Evolutionary conservation across 177 flowering plant species (phyloP).

Genomic region (Vitis hybrid): DNA sequence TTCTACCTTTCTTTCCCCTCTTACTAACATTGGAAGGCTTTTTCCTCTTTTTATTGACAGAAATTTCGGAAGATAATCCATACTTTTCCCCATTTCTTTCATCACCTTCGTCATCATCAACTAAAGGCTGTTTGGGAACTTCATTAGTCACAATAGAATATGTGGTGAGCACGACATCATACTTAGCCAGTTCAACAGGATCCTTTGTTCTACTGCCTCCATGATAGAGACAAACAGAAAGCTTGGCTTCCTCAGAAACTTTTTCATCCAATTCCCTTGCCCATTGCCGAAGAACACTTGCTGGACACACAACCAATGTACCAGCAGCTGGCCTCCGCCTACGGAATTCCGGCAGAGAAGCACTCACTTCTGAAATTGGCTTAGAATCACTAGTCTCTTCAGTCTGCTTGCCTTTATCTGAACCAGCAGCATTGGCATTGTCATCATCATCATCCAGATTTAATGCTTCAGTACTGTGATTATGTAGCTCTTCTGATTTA

Average conservation of each 20-base stretch:
- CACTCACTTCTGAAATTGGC: slow-evolving; percentile 35
- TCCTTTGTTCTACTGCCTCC: slow-evolving; percentile 82
- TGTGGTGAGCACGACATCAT: slow-evolving; percentile 95
- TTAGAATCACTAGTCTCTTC: slow-evolving; percentile 36
- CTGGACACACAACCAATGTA: slow-evolving; percentile 95
- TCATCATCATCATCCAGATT: slow-evolving; percentile 81
- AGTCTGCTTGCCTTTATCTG: slow-evolving; percentile 29
- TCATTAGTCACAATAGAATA: slow-evolving; percentile 89
- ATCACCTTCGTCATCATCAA: slow-evolving; percentile 78
- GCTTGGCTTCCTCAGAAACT: slow-evolving; percentile 61
- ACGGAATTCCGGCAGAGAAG: slow-evolving; percentile 27
- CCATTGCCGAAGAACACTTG: slow-evolving; percentile 97
- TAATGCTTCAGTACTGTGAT: slow-evolving; percentile 54
- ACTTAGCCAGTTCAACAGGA: slow-evolving; percentile 74
- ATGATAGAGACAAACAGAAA: slow-evolving; percentile 78
- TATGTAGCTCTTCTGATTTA: slow-evolving; percentile 27
- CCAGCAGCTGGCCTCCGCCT: slow-evolving; percentile 80
- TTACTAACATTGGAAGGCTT: slow-evolving; percentile 39
- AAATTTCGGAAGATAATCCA: slow-evolving; percentile 66
- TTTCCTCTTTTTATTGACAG: slow-evolving; percentile 58
- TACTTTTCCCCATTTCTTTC: slow-evolving; percentile 50
- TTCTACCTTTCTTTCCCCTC: slow-evolving; percentile 65
- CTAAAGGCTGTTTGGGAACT: slow-evolving; percentile 87
- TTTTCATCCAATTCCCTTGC: slow-evolving; percentile 84
- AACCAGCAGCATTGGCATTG: slow-evolving; percentile 27